Evolutionary conservation across 441 rosid species (phyloP).

Genomic region (Pelargonium cotyledonis): DNA sequence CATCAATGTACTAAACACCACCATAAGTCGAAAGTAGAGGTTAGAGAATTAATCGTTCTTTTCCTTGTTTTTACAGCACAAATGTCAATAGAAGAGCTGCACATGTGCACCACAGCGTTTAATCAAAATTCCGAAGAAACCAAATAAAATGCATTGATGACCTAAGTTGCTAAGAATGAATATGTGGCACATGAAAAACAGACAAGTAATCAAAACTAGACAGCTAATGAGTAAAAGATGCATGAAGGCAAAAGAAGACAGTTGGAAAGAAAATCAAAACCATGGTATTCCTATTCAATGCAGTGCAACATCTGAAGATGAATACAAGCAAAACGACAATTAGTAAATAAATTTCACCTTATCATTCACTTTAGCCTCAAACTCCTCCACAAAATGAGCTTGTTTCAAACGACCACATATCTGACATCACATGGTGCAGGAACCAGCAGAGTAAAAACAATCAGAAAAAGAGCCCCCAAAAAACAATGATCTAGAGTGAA

Average conservation of each 20-base stretch:
- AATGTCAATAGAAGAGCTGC: background rate
- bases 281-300: background rate
- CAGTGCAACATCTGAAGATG: background rate
- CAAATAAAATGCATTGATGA: background rate
- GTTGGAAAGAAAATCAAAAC: background rate
- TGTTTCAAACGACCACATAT: conserved; percentile 52
- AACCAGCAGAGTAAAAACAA: conserved; percentile 18
- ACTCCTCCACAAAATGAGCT: conserved; percentile 48
- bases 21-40: too few species aligned
- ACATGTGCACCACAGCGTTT: background rate
- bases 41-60: background rate
- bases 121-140: background rate
- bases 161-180: background rate
- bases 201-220: background rate
- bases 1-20: too few species aligned
- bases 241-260: background rate
- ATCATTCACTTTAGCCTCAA: conserved; percentile 55
- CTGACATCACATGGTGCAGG: conserved; percentile 30
- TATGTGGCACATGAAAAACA: background rate
- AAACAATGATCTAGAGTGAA: conserved; percentile 1
- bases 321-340: background rate
- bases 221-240: background rate
- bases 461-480: background rate
- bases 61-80: background rate
- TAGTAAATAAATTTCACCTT: conserved; percentile 33